Evolutionary conservation across 1,284 basidiomycete species (phyloP).

Genomic region (Marasmius oreades): DNA sequence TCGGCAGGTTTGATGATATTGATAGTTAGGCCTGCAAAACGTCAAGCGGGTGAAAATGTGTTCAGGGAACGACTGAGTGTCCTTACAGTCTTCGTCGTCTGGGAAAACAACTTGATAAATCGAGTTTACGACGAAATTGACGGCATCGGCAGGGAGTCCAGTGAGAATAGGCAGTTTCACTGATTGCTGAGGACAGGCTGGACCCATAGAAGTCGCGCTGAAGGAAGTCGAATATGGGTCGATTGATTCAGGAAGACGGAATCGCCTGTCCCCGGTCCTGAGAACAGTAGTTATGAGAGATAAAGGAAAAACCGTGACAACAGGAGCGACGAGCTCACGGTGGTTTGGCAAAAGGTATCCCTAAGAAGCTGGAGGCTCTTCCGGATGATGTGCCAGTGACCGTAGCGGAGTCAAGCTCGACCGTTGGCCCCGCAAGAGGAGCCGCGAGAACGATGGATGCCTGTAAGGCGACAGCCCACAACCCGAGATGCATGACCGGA

Average conservation of each 20-base stretch:
- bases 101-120: conserved; percentile 30
- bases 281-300: conserved; percentile 2
- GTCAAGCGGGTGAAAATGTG: background rate
- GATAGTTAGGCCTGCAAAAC: conserved; percentile 15
- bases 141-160: conserved; percentile 29
- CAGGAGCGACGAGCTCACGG: conserved; percentile 27
- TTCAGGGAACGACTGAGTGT: background rate
- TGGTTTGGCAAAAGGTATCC: conserved; percentile 50
- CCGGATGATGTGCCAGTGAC: conserved; percentile 32
- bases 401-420: conserved; percentile 37
- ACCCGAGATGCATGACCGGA: conserved; percentile 7
- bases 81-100: conserved; percentile 46
- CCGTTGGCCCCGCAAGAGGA: conserved; percentile 27
- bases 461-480: background rate
- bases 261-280: conserved; percentile 34
- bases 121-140: conserved; percentile 34
- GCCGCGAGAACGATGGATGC: conserved; percentile 5
- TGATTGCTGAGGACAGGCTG: conserved; percentile 48
- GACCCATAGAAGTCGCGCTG: conserved; percentile 40
- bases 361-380: conserved; percentile 37
- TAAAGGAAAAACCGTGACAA: conserved; percentile 19
- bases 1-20: conserved; percentile 30
- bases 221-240: conserved; percentile 36
- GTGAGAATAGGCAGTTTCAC: conserved; percentile 29
- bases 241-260: conserved; percentile 42